phyloP scores from a whole-genome alignment of 192 early-diverging fungal genomes.

The Backusella mclennaniae region DNA sequence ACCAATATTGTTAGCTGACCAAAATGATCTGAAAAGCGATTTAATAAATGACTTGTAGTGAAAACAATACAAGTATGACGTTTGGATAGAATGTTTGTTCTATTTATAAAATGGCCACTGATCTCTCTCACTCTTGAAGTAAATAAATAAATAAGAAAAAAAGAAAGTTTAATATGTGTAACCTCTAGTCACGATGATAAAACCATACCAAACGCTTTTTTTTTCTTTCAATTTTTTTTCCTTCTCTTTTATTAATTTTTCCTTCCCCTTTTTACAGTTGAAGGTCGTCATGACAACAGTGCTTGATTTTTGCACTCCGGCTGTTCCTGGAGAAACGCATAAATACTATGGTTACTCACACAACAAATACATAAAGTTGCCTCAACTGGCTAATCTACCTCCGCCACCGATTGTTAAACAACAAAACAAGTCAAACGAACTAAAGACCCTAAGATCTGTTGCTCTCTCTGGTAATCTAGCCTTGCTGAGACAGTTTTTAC shows the following conservation, averaged over 20 bases:
- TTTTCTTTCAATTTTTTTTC: not conserved
- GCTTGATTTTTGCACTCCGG: constrained; percentile 52
- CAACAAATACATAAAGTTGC: constrained; percentile 45
- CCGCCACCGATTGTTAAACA: constrained; percentile 11
- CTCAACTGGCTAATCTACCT: constrained; percentile 10
- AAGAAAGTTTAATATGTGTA: not conserved
- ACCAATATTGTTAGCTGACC: too few relatives aligned
- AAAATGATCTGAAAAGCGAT: too few relatives aligned
- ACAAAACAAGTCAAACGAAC: constrained; percentile 4
- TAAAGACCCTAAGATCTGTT: constrained; percentile 20
- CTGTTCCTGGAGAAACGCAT: constrained; percentile 57
- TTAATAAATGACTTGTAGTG: not conserved
- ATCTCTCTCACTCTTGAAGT: not conserved
- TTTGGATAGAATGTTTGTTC: not conserved
- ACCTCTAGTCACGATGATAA: not conserved
- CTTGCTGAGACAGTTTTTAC: constrained; percentile 40
- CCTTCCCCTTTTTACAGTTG: not conserved
- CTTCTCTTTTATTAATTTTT: not conserved
- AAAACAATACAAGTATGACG: not conserved
- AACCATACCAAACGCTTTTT: not conserved
- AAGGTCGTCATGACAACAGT: constrained; percentile 3
- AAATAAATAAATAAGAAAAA: not conserved
- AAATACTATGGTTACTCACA: constrained; percentile 56
- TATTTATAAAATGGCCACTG: not conserved
- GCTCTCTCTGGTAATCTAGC: constrained; percentile 35